These are phyloP conservation scores for Lepiota venenata DNA, from an alignment of 768 basidiomycete genomes.

Conservation along the genomic window DNA sequence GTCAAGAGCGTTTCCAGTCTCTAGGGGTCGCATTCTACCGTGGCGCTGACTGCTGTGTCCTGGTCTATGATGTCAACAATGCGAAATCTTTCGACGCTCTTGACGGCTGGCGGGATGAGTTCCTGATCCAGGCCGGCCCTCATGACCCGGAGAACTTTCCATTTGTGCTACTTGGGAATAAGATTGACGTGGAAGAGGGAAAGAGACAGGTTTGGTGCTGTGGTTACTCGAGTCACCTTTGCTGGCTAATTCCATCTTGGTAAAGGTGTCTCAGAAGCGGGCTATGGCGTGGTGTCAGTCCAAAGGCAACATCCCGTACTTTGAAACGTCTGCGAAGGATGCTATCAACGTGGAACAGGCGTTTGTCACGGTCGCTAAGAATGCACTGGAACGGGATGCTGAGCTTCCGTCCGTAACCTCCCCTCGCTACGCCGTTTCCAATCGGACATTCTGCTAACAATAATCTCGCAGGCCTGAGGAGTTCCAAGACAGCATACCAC, in stretches of 20 bases:
- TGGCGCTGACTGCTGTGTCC: constrained; percentile 97
- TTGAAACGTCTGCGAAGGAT: constrained; percentile 99
- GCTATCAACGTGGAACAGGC: constrained; percentile 99
- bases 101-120: constrained; percentile 99
- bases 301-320: constrained; percentile 99
- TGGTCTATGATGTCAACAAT: constrained; percentile 99
- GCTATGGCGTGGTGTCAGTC: constrained; percentile 99
- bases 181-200: constrained; percentile 99
- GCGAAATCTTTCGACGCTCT: constrained; percentile 97
- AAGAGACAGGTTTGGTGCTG: constrained; percentile 81
- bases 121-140: constrained; percentile 97
- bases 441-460: not conserved
- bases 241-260: not conserved
- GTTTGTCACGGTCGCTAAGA: constrained; percentile 99
- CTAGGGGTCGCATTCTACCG: constrained; percentile 99
- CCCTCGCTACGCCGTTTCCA: not conserved
- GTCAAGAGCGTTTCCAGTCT: constrained; percentile 99
- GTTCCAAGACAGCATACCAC: constrained; percentile 8
- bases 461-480: constrained; percentile 4
- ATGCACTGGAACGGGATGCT: constrained; percentile 94
- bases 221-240: not conserved
- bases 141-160: constrained; percentile 99
- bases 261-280: constrained; percentile 95
- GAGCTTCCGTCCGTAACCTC: constrained; percentile 36
- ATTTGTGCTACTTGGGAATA: constrained; percentile 97